These are phyloP conservation scores for Chlamydomonas incerta DNA, from an alignment of 139 green algal species.

Conservation along the genomic window DNA sequence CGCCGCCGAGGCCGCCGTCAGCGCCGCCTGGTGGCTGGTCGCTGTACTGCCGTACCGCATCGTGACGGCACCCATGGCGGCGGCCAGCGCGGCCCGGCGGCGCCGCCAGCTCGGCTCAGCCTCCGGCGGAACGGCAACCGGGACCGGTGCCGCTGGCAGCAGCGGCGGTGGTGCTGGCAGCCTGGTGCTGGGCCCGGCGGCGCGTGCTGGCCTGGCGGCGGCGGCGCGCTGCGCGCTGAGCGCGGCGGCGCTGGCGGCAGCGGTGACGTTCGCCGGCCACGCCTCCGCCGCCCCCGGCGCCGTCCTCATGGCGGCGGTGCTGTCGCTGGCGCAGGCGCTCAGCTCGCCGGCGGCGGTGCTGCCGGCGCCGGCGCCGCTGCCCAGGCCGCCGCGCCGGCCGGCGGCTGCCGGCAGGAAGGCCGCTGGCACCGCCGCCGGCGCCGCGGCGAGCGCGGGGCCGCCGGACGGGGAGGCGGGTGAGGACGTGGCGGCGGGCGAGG, in stretches of 20 bases:
- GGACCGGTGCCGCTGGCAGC: too few relatives aligned
- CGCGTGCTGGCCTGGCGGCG: too few relatives aligned
- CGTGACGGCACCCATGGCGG: neutral
- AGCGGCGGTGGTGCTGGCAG: too few relatives aligned
- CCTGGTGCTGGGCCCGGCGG: neutral
- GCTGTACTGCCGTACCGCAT: neutral
- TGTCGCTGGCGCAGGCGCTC: neutral
- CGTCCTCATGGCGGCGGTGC: neutral
- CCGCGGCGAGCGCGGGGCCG: too few relatives aligned
- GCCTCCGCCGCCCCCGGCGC: neutral
- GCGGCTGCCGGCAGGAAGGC: neutral
- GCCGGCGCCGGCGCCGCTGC: too few relatives aligned
- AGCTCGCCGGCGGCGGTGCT: neutral
- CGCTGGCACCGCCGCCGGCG: too few relatives aligned
- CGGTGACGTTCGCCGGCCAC: neutral
- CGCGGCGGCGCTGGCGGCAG: neutral
- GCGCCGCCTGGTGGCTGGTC: neutral
- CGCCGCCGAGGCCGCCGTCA: neutral
- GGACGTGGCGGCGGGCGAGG: too few relatives aligned
- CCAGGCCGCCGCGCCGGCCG: neutral
- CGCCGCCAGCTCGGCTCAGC: neutral
- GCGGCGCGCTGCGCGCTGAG: too few relatives aligned
- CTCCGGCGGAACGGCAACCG: too few relatives aligned
- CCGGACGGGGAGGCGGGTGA: too few relatives aligned
- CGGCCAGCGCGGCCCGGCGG: neutral